Percentiles rank a stretch among this genome's conserved stretches.
These are phyloP conservation scores for Taphrina betulina DNA, from an alignment of 1,139 yeast species.

Conservation along the genomic window DNA sequence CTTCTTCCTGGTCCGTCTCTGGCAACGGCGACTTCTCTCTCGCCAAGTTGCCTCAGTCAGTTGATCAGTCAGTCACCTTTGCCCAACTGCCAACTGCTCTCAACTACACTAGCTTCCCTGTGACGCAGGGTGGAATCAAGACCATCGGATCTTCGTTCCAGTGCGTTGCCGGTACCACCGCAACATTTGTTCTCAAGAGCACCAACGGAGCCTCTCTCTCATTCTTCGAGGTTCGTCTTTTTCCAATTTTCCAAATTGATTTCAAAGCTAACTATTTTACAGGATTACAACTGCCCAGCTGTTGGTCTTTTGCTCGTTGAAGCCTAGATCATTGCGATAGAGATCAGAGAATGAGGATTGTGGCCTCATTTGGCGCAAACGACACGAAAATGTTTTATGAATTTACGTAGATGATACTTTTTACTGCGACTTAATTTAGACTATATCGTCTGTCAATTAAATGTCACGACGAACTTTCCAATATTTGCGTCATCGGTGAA, in stretches of 20 bases:
- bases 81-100: constrained; percentile 1
- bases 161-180: constrained; percentile 11
- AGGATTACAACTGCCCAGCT: constrained; percentile 18
- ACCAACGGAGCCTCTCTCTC: constrained; percentile 2
- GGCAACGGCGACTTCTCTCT: constrained; percentile 8
- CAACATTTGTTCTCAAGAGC: constrained; percentile 1
- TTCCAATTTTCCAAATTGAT: too few species aligned
- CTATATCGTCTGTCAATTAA: too few species aligned
- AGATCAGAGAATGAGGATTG: too few species aligned
- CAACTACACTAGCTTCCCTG: neutral
- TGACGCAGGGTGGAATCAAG: constrained; percentile 4
- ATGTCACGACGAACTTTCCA: too few species aligned
- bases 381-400: too few species aligned
- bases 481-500: too few species aligned
- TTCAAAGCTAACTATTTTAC: too few species aligned
- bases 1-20: constrained; percentile 14
- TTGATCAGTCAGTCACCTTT: neutral
- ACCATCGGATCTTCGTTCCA: neutral
- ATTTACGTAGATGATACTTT: too few species aligned
- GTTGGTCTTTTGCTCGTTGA: constrained; percentile 10
- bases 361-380: too few species aligned
- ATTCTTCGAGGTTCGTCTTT: too few species aligned
- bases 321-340: too few species aligned
- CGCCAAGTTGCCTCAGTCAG: constrained; percentile 9
- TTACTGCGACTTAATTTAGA: too few species aligned